These are phyloP conservation scores for Fusarium buxicola DNA, from an alignment of 2,329 filamentous ascomycete genomes.

Conservation along the genomic window DNA sequence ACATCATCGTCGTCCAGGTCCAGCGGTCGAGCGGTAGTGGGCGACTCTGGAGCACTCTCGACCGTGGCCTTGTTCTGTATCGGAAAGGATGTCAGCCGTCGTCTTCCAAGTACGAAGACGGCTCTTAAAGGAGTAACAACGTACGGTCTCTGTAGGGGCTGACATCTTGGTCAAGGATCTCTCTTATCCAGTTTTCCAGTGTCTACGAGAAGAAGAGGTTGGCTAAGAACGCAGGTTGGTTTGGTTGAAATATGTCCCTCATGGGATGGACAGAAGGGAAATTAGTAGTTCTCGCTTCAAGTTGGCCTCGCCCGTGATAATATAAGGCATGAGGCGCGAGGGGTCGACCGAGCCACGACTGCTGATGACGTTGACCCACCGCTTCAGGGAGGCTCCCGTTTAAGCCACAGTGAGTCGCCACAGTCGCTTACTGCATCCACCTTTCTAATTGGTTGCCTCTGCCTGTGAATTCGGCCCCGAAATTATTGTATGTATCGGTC, in stretches of 20 bases:
- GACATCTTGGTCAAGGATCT: slow-evolving; percentile 52
- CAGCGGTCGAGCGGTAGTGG: slow-evolving; percentile 72
- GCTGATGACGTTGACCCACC: slow-evolving; percentile 56
- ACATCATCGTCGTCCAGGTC: slow-evolving; percentile 78
- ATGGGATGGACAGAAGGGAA: slow-evolving; percentile 32
- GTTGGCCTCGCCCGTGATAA: slow-evolving; percentile 44
- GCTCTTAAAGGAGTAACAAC: slow-evolving; percentile 42
- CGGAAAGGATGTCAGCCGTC: slow-evolving; percentile 39
- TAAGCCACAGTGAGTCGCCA: slow-evolving; percentile 46
- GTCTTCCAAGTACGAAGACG: slow-evolving; percentile 18
- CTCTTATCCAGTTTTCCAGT: slow-evolving; percentile 6
- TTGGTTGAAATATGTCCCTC: slow-evolving; percentile 14
- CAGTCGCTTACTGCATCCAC: slow-evolving; percentile 19
- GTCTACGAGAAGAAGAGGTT: slow-evolving; percentile 3
- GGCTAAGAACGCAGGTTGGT: slow-evolving; percentile 16
- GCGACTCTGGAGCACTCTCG: slow-evolving; percentile 68
- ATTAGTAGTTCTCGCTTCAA: slow-evolving; percentile 46
- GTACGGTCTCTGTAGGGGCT: slow-evolving; percentile 58
- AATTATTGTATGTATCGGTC: not conserved
- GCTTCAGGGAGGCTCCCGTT: slow-evolving; percentile 12
- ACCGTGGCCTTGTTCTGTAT: slow-evolving; percentile 57
- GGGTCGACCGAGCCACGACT: slow-evolving; percentile 48
- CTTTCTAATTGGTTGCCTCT: slow-evolving; percentile 29
- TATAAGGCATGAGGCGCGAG: slow-evolving; percentile 48
- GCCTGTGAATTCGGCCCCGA: not conserved